Percentiles rank a stretch among this genome's conserved stretches.
These are phyloP conservation scores for Fusarium proliferatum DNA, from an alignment of 2,329 filamentous ascomycete species.

Conservation along the genomic window DNA sequence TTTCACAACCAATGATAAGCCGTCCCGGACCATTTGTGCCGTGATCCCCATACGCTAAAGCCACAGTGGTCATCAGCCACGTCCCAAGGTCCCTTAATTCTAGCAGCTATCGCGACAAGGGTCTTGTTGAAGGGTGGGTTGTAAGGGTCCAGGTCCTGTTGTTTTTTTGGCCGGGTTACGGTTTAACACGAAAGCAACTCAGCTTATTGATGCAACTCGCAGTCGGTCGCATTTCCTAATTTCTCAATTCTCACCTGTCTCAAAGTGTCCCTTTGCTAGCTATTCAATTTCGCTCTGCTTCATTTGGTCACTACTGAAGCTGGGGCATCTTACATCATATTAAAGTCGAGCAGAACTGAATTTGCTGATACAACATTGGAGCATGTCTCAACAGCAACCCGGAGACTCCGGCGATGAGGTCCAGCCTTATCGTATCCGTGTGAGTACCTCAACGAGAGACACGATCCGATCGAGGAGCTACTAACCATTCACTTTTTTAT, in stretches of 20 bases:
- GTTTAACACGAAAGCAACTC: slow-evolving; percentile 12
- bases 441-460: slow-evolving; percentile 51
- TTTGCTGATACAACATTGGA: neutral
- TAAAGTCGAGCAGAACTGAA: slow-evolving; percentile 1
- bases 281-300: neutral
- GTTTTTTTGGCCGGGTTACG: slow-evolving; percentile 27
- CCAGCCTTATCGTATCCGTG: slow-evolving; percentile 67
- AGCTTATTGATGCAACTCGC: slow-evolving; percentile 18
- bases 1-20: slow-evolving; percentile 12
- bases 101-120: slow-evolving; percentile 34
- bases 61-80: slow-evolving; percentile 36
- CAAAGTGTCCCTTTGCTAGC: slow-evolving; percentile 7
- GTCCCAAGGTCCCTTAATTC: slow-evolving; percentile 21
- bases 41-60: slow-evolving; percentile 25
- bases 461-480: slow-evolving; percentile 6
- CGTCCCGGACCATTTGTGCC: slow-evolving; percentile 32
- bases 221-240: slow-evolving; percentile 21
- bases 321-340: neutral
- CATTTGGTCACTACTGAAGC: neutral
- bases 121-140: slow-evolving; percentile 23
- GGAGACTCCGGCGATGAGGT: slow-evolving; percentile 55
- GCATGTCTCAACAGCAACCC: slow-evolving; percentile 36
- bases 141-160: slow-evolving; percentile 30
- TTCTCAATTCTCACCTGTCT: slow-evolving; percentile 19
- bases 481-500: slow-evolving; percentile 40